These are phyloP conservation scores for Verticillium nubilum DNA, from an alignment of 2,329 filamentous ascomycete genomes.

Conservation along the genomic window DNA sequence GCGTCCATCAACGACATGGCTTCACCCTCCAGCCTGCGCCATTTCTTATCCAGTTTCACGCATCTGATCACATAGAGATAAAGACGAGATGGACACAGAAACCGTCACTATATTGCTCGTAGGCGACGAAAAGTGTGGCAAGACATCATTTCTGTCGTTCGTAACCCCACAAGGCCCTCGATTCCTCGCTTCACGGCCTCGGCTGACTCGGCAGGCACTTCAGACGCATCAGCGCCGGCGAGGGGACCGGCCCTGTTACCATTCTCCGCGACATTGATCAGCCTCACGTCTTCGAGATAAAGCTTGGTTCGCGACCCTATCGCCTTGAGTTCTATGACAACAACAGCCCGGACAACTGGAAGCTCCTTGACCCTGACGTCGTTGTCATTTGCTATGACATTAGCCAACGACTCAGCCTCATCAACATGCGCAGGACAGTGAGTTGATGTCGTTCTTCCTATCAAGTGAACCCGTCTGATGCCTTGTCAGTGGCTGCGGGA, in stretches of 20 bases:
- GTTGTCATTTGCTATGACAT: slow-evolving; percentile 59
- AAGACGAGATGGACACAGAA: slow-evolving; percentile 37
- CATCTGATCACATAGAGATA: not conserved
- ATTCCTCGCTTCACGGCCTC: not conserved
- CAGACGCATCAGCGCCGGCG: slow-evolving; percentile 47
- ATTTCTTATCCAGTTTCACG: slow-evolving; percentile 9
- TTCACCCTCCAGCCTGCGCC: slow-evolving; percentile 6
- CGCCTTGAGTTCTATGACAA: slow-evolving; percentile 58
- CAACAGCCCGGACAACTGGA: slow-evolving; percentile 53
- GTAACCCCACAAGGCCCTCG: slow-evolving; percentile 21
- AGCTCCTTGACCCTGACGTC: slow-evolving; percentile 50
- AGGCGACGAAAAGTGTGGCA: slow-evolving; percentile 55
- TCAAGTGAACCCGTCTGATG: not conserved
- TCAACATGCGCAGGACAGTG: slow-evolving; percentile 51
- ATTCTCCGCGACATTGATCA: slow-evolving; percentile 54
- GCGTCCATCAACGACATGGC: not conserved
- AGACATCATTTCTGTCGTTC: slow-evolving; percentile 57
- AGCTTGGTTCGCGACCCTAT: slow-evolving; percentile 30
- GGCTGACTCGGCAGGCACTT: slow-evolving; percentile 1
- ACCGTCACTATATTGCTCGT: slow-evolving; percentile 50
- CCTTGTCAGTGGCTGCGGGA: slow-evolving; percentile 52
- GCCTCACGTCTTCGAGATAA: slow-evolving; percentile 54
- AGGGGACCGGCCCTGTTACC: slow-evolving; percentile 35
- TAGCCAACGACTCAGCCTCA: slow-evolving; percentile 50
- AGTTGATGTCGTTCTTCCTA: not conserved